Conservation (phyloP, 2,329 filamentous ascomycete genomes). For the Fusarium fujikuroi region DNA sequence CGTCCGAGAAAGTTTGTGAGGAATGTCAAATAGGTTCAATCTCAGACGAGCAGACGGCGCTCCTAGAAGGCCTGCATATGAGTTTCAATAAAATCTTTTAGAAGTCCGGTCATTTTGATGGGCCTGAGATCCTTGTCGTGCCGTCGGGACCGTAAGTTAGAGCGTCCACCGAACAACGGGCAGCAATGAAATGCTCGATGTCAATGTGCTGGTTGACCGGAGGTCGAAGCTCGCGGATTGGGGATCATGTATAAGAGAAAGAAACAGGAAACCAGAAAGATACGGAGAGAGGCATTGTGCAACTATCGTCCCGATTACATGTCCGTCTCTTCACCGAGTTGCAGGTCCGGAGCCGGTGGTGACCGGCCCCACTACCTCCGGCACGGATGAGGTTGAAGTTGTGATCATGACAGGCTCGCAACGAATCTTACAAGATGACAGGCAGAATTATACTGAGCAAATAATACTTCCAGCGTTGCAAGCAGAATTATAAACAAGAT, state of each 20-base stretch:
- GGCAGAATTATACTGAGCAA: accelerated
- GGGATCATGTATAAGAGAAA: too few relatives aligned
- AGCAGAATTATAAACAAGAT: accelerated
- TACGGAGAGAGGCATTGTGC: background rate
- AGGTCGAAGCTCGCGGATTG: accelerated
- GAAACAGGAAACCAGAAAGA: background rate
- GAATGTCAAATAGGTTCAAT: background rate
- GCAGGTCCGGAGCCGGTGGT: conserved; percentile 10
- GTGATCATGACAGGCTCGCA: background rate
- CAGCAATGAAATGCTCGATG: background rate
- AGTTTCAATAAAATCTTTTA: background rate
- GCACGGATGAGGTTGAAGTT: conserved; percentile 5
- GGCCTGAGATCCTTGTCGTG: background rate
- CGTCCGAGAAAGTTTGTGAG: background rate
- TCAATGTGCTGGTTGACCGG: accelerated
- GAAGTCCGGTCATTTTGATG: background rate
- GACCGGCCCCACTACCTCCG: conserved; percentile 26
- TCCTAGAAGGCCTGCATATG: background rate
- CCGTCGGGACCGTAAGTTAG: background rate
- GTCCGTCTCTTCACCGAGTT: conserved; percentile 6
- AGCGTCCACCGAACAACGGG: background rate
- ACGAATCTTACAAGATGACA: background rate
- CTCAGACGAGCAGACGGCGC: background rate
- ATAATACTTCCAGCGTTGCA: accelerated
- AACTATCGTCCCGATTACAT: background rate